These are phyloP conservation scores for Pseudocercospora crystallina DNA, from an alignment of 2,329 filamentous ascomycete species.

Conservation along the genomic window DNA sequence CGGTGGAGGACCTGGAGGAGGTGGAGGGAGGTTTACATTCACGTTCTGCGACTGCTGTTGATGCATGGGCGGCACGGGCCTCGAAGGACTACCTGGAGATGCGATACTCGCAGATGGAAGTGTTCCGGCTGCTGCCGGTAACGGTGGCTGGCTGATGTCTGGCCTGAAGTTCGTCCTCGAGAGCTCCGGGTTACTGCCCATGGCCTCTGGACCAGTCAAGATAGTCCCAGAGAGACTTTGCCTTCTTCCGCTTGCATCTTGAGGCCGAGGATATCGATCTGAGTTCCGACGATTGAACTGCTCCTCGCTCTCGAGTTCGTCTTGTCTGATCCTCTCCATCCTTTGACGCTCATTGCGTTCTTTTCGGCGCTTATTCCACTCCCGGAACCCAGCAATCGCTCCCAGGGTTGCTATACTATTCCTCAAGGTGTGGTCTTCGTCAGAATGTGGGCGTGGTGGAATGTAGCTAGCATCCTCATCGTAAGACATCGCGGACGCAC, in stretches of 20 bases:
- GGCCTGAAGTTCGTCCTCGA: constrained; percentile 38
- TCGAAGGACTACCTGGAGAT: too few relatives aligned
- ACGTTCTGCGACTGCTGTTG: constrained; percentile 17
- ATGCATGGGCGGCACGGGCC: neutral
- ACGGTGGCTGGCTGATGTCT: constrained; percentile 34
- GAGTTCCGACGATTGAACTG: constrained; percentile 36
- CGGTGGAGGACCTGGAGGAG: constrained; percentile 38
- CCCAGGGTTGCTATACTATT: constrained; percentile 50
- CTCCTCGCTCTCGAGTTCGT: constrained; percentile 46
- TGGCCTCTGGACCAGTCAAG: constrained; percentile 38
- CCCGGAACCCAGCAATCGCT: constrained; percentile 35
- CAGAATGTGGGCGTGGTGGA: constrained; percentile 17
- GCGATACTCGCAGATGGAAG: constrained; percentile 10
- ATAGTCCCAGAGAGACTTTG: constrained; percentile 33
- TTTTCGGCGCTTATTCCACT: constrained; percentile 52
- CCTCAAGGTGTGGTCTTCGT: constrained; percentile 38
- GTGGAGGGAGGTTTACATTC: constrained; percentile 28
- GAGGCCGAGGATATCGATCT: constrained; percentile 29
- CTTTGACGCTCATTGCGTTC: constrained; percentile 61
- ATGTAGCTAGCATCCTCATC: constrained; percentile 33
- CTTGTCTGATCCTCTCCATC: constrained; percentile 54
- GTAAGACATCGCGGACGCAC: constrained; percentile 41
- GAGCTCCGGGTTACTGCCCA: constrained; percentile 47
- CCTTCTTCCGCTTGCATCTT: constrained; percentile 29
- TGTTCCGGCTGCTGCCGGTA: constrained; percentile 34